These are phyloP conservation scores for Gossypium sturtianum DNA, from an alignment of 345 rosid genomes.

Conservation along the genomic window DNA sequence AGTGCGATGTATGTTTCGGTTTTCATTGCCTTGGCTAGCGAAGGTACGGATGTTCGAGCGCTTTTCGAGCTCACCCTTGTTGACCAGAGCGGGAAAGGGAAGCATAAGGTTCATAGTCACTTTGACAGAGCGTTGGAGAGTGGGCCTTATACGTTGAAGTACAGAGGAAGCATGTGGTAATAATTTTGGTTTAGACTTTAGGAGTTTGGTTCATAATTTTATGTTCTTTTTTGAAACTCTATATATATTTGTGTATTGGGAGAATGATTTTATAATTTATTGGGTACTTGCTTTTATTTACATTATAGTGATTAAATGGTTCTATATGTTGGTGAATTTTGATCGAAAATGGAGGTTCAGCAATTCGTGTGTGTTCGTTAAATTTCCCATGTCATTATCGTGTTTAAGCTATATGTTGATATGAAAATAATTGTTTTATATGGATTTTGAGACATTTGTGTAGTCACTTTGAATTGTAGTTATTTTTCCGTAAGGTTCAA, in stretches of 20 bases:
- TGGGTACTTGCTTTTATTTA: neutral
- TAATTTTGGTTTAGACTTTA: neutral
- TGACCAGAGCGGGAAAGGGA: conserved; percentile 90
- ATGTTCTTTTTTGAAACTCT: neutral
- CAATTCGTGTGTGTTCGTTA: neutral
- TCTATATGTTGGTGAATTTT: neutral
- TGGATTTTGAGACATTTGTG: neutral
- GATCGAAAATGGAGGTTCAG: neutral
- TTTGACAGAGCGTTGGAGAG: conserved; percentile 87
- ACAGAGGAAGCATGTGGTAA: conserved; percentile 95
- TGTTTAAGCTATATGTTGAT: neutral
- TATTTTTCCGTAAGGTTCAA: neutral
- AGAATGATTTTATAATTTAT: neutral
- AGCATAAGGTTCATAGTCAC: conserved; percentile 87
- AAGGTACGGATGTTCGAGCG: conserved; percentile 92
- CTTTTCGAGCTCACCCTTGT: conserved; percentile 73
- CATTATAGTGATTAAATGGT: neutral
- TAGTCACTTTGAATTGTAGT: neutral
- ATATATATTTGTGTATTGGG: neutral
- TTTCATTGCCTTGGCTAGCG: conserved; percentile 81
- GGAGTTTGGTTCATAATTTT: neutral
- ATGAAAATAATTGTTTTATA: neutral
- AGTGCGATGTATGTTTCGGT: conserved; percentile 64
- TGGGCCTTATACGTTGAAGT: conserved; percentile 82
- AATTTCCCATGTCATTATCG: neutral